Evolutionary conservation across 768 basidiomycete species (phyloP).

Genomic region (Hygrophorus russula): DNA sequence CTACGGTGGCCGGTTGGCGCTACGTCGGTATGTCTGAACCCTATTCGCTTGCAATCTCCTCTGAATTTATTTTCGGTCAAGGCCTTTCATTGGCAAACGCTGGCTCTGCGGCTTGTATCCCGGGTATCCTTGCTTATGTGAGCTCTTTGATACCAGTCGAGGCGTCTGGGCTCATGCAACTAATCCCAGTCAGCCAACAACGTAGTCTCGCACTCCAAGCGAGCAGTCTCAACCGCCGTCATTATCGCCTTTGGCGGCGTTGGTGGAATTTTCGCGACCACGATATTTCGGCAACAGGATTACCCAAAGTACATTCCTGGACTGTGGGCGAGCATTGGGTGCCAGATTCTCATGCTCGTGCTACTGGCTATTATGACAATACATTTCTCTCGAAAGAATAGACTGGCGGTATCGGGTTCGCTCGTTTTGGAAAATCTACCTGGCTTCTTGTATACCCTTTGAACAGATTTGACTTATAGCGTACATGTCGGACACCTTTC

Average conservation of each 20-base stretch:
- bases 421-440: constrained; percentile 19
- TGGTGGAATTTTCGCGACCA: constrained; percentile 37
- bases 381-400: constrained; percentile 26
- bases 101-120: constrained; percentile 33
- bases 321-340: constrained; percentile 32
- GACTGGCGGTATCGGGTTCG: constrained; percentile 15
- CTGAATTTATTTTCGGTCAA: constrained; percentile 9
- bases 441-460: constrained; percentile 32
- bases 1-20: constrained; percentile 22
- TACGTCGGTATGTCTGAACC: constrained; percentile 25
- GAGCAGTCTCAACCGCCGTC: constrained; percentile 36
- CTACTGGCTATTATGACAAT: constrained; percentile 29
- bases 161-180: background rate
- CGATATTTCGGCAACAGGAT: constrained; percentile 34
- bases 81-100: constrained; percentile 35
- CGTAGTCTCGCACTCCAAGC: constrained; percentile 36
- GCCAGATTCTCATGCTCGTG: constrained; percentile 29
- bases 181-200: constrained; percentile 34
- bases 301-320: constrained; percentile 35
- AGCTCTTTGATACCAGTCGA: constrained; percentile 7
- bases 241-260: constrained; percentile 36
- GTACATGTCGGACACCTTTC: no score
- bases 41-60: background rate
- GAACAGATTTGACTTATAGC: background rate
- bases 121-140: constrained; percentile 40